A percentile compares a stretch with the other conserved stretches of the same genome.
Conservation (phyloP, 441 rosid genomes). For the Sinapis alba region DNA sequence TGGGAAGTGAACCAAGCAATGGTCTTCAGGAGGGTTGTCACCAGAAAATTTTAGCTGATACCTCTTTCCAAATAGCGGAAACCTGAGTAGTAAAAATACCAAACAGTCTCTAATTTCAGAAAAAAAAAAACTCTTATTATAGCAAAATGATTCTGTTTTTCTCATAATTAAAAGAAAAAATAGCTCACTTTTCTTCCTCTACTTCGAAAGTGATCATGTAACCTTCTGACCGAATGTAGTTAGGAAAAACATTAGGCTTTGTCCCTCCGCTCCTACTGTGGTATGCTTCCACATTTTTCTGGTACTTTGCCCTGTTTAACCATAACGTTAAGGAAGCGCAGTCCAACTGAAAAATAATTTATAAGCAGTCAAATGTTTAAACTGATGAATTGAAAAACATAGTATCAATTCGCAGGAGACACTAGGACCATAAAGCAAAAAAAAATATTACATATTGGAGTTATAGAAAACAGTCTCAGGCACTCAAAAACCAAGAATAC, state of each 20-base stretch:
- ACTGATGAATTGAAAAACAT: not conserved
- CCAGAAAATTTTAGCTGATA: slow-evolving; percentile 91
- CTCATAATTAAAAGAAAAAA: not conserved
- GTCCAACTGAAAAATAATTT: not conserved
- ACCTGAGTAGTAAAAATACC: slow-evolving; percentile 50
- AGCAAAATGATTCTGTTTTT: not conserved
- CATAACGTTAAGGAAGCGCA: slow-evolving; percentile 16
- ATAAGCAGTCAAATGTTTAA: not conserved
- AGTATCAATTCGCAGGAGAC: not conserved
- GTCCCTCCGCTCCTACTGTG: slow-evolving; percentile 81
- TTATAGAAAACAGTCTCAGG: not conserved
- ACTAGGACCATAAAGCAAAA: not conserved
- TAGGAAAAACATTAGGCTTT: slow-evolving; percentile 93
- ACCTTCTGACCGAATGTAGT: slow-evolving; percentile 94
- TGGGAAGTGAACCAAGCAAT: slow-evolving; percentile 95
- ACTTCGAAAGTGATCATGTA: slow-evolving; percentile 94
- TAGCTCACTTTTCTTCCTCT: slow-evolving; percentile 92
- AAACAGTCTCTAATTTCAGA: slow-evolving; percentile 14
- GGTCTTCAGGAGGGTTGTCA: slow-evolving; percentile 75
- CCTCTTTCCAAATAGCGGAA: slow-evolving; percentile 94
- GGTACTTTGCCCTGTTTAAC: slow-evolving; percentile 90
- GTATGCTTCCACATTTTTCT: slow-evolving; percentile 97
- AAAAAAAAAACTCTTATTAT: not conserved
- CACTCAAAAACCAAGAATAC: not conserved
- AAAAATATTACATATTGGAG: not conserved